phyloP scores from a whole-genome alignment of 257 asterid genomes.

The Hygrophila difformis region DNA sequence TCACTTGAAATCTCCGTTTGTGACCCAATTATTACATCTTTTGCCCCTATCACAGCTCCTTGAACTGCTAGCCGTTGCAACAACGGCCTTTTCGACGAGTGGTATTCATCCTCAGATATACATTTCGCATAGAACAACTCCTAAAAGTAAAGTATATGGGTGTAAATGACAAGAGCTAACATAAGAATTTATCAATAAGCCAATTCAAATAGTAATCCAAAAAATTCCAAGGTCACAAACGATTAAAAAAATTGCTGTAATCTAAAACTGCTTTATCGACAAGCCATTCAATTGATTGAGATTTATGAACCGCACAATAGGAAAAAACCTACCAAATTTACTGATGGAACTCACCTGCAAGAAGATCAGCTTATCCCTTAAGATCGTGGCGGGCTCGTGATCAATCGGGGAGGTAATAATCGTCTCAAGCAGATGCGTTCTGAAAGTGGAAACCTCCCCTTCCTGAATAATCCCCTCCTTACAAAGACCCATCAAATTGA shows the following conservation, averaged over 20 bases:
- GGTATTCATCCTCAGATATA: conserved; percentile 85
- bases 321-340: neutral
- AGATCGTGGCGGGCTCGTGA: conserved; percentile 54
- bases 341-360: conserved; percentile 47
- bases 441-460: conserved; percentile 74
- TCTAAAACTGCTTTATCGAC: too few species aligned
- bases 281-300: too few species aligned
- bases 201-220: neutral
- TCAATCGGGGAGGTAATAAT: conserved; percentile 59
- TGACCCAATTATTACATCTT: conserved; percentile 45
- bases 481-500: conserved; percentile 70
- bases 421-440: conserved; percentile 60
- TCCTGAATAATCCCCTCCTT: conserved; percentile 73
- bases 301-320: neutral
- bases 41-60: conserved; percentile 86
- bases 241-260: neutral
- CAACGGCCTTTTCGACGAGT: conserved; percentile 76
- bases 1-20: conserved; percentile 35
- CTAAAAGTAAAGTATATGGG: too few species aligned
- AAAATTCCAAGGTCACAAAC: too few species aligned
- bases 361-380: conserved; percentile 83
- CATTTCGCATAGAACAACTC: conserved; percentile 74
- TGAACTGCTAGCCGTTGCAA: conserved; percentile 82
- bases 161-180: too few species aligned
- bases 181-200: too few species aligned